phyloP scores from a whole-genome alignment of 2,329 filamentous ascomycete genomes.

The Akanthomyces dipterigenus region DNA sequence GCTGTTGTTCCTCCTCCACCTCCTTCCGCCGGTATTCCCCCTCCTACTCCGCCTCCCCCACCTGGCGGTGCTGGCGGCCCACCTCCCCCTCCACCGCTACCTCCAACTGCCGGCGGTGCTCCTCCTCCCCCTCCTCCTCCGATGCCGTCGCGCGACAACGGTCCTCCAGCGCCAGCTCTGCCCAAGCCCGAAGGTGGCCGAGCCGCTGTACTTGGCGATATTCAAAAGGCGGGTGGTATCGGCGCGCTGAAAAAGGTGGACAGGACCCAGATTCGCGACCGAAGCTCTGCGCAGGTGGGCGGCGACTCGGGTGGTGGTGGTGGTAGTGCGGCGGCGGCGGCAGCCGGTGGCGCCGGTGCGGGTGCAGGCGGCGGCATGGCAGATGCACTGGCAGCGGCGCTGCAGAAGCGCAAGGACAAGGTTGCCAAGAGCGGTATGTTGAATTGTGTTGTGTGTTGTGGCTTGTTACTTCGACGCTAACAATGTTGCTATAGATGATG shows the following conservation, averaged over 20 bases:
- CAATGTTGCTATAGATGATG: constrained; percentile 54
- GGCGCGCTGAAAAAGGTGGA: constrained; percentile 70
- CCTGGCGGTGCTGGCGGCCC: constrained; percentile 19
- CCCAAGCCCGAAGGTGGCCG: constrained; percentile 40
- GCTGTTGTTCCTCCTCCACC: constrained; percentile 32
- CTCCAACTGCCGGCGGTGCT: constrained; percentile 36
- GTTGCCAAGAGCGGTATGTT: constrained; percentile 89
- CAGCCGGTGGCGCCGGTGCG: constrained; percentile 38
- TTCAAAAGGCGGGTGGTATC: constrained; percentile 63
- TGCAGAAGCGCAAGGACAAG: constrained; percentile 84
- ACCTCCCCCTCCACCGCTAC: constrained; percentile 28
- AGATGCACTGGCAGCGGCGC: constrained; percentile 70
- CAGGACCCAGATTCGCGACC: constrained; percentile 61
- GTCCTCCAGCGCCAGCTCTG: constrained; percentile 39
- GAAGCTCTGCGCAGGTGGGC: constrained; percentile 59
- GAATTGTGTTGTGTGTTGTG: not conserved
- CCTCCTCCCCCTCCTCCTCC: constrained; percentile 40
- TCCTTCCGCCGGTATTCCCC: constrained; percentile 27
- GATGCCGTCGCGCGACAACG: constrained; percentile 52
- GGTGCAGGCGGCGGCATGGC: constrained; percentile 61
- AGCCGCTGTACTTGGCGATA: constrained; percentile 61
- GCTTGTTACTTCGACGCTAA: constrained; percentile 13
- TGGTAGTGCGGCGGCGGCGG: constrained; percentile 44
- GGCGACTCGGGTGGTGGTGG: constrained; percentile 40
- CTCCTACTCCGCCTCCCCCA: constrained; percentile 33